phyloP scores from a whole-genome alignment of 2,329 filamentous ascomycete genomes.

The Claviceps pazoutovae region DNA sequence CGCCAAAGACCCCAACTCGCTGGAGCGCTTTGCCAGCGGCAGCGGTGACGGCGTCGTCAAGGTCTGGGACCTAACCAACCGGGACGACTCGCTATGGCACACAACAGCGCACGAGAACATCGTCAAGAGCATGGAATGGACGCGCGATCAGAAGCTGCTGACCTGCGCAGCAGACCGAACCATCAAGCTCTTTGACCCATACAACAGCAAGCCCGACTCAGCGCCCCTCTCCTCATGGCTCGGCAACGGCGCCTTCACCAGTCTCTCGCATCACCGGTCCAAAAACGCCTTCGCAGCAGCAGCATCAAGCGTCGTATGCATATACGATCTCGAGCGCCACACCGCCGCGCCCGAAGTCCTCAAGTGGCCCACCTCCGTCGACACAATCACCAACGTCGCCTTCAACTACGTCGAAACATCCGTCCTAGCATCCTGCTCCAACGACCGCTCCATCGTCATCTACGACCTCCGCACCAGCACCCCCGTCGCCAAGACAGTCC shows the following conservation, averaged over 20 bases:
- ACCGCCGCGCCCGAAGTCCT: constrained; percentile 71
- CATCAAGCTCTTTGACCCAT: constrained; percentile 85
- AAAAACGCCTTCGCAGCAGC: constrained; percentile 70
- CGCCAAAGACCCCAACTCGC: constrained; percentile 62
- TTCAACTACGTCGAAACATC: constrained; percentile 95
- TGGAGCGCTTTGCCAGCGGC: constrained; percentile 66
- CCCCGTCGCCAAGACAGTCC: constrained; percentile 65
- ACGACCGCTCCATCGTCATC: constrained; percentile 74
- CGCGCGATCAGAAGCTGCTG: constrained; percentile 67
- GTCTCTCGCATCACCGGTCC: constrained; percentile 68
- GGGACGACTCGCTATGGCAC: constrained; percentile 57
- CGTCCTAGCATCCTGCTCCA: constrained; percentile 70
- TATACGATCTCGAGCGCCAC: constrained; percentile 77
- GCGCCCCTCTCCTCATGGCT: constrained; percentile 76
- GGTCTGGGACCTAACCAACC: constrained; percentile 66
- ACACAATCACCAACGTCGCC: constrained; percentile 76
- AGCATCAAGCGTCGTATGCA: constrained; percentile 61
- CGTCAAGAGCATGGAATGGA: constrained; percentile 86
- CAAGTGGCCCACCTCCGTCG: constrained; percentile 74
- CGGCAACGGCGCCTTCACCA: constrained; percentile 69
- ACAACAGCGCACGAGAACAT: constrained; percentile 81
- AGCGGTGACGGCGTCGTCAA: constrained; percentile 90
- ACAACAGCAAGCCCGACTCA: constrained; percentile 53
- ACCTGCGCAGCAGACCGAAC: constrained; percentile 78
- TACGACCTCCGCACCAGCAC: constrained; percentile 84